These are phyloP conservation scores for Moricandia arvensis DNA, from an alignment of 345 rosid genomes.

Conservation along the genomic window DNA sequence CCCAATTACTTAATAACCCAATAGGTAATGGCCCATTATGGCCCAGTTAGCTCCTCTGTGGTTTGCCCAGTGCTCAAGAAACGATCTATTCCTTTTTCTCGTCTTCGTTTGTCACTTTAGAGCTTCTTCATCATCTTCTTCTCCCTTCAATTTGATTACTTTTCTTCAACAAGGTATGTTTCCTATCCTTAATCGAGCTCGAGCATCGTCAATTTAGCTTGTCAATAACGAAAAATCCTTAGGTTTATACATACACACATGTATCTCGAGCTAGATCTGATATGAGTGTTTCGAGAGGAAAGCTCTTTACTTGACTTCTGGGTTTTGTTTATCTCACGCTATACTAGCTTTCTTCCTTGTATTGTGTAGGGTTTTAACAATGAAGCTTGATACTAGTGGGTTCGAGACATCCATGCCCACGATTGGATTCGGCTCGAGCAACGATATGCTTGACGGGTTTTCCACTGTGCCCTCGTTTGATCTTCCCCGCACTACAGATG, in stretches of 20 bases:
- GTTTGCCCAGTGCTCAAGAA: conserved; percentile 44
- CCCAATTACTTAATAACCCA: neutral
- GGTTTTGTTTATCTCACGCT: neutral
- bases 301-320: conserved; percentile 6
- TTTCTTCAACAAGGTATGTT: conserved; percentile 26
- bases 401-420: conserved; percentile 52
- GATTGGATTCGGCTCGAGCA: conserved; percentile 35
- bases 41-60: conserved; percentile 11
- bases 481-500: conserved; percentile 69
- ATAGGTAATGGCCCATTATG: neutral
- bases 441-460: conserved; percentile 48
- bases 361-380: conserved; percentile 35
- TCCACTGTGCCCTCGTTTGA: conserved; percentile 57
- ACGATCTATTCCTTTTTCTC: conserved; percentile 14
- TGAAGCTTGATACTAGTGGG: conserved; percentile 90
- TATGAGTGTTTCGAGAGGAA: neutral
- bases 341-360: neutral
- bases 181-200: conserved; percentile 13
- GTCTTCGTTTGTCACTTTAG: conserved; percentile 11
- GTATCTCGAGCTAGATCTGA: conserved; percentile 29
- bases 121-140: conserved; percentile 3
- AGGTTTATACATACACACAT: neutral
- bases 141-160: conserved; percentile 23
- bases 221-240: neutral
- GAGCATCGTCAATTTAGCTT: neutral